phyloP scores from a whole-genome alignment of 257 asterid genomes.

The Salvia splendens region DNA sequence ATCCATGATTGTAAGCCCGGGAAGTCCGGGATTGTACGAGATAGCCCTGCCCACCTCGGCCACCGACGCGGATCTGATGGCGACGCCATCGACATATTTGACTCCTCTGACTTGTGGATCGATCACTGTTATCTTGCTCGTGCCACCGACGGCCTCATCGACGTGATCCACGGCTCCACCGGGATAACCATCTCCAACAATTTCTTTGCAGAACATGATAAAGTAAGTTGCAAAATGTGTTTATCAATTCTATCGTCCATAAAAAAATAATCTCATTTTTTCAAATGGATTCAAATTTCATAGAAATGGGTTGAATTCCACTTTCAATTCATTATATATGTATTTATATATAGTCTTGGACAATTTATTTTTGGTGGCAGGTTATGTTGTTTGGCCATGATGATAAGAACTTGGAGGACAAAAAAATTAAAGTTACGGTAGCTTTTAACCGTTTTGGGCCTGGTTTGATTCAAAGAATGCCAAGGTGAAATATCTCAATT shows the following conservation, averaged over 20 bases:
- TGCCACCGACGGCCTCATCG: conserved; percentile 68
- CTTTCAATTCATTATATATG: too few relatives aligned
- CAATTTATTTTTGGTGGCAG: conserved; percentile 25
- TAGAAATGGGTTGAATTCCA: too few relatives aligned
- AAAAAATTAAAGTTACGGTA: conserved; percentile 64
- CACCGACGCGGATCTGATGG: conserved; percentile 74
- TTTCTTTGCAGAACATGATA: conserved; percentile 78
- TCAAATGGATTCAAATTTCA: too few relatives aligned
- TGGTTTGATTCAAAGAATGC: conserved; percentile 89
- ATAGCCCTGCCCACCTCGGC: conserved; percentile 55
- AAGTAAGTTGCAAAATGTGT: conserved; percentile 61
- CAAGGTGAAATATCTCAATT: conserved; percentile 30
- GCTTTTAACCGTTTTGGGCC: conserved; percentile 88
- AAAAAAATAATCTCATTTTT: too few relatives aligned
- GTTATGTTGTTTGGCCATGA: conserved; percentile 71
- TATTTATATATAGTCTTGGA: too few relatives aligned
- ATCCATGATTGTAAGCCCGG: conserved; percentile 85
- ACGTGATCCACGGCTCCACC: conserved; percentile 79
- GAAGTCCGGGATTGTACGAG: conserved; percentile 50
- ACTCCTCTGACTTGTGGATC: conserved; percentile 66
- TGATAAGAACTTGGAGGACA: conserved; percentile 61
- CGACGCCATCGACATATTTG: conserved; percentile 64
- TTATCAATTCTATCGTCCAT: too few relatives aligned
- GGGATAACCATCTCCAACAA: conserved; percentile 79
- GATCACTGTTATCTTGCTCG: conserved; percentile 79